Evolutionary conservation across 2,329 filamentous ascomycete species (phyloP).

Genomic region (Chrysosporium queenslandicum): DNA sequence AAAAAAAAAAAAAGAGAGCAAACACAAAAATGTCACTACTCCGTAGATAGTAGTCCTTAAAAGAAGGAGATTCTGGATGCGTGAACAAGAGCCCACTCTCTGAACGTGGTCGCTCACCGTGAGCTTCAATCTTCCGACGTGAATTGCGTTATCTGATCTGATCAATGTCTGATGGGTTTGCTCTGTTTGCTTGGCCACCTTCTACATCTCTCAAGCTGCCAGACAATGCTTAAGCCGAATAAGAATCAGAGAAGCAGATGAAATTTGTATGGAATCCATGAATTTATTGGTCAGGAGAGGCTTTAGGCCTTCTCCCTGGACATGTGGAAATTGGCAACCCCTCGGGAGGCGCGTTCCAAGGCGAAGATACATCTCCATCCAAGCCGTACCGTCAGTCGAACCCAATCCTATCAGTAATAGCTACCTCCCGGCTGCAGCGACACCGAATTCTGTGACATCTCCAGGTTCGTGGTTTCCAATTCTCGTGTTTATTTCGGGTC

Average conservation of each 20-base stretch:
- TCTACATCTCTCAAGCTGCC: neutral
- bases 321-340: conserved; percentile 18
- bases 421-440: conserved; percentile 27
- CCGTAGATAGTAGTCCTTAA: no score
- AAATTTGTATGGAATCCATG: conserved; percentile 22
- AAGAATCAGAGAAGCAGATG: neutral
- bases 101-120: neutral
- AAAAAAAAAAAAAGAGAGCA: neutral
- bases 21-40: neutral
- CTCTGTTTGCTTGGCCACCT: conserved; percentile 3
- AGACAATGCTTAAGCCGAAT: neutral
- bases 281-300: conserved; percentile 30
- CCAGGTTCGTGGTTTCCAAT: conserved; percentile 35
- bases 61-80: no score
- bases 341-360: conserved; percentile 20
- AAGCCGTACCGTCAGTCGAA: conserved; percentile 34
- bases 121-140: neutral
- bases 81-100: no score
- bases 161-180: conserved; percentile 1
- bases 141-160: neutral
- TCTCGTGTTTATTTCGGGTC: neutral
- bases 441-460: conserved; percentile 33
- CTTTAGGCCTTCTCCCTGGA: conserved; percentile 28
- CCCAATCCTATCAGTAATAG: conserved; percentile 29
- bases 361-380: conserved; percentile 36